Conservation (phyloP, 805 yeast genomes). For the Cyberlindnera meyerae region DNA sequence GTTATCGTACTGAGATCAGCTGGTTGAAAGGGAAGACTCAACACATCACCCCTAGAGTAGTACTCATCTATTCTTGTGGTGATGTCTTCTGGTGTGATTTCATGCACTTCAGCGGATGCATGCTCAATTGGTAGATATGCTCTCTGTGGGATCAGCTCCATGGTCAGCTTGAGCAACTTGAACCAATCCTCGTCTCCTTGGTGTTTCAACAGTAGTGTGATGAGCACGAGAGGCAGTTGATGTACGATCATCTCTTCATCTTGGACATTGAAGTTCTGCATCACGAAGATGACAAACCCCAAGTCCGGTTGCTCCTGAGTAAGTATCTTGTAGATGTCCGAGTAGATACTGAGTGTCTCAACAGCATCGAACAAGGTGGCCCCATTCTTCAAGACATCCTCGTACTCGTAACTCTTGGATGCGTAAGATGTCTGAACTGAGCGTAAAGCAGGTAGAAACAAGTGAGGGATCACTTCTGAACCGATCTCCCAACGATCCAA, state of each 20-base stretch:
- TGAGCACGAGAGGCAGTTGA: conserved; percentile 69
- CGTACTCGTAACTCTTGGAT: conserved; percentile 25
- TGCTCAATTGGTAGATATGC: conserved; percentile 54
- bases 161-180: conserved; percentile 35
- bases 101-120: conserved; percentile 25
- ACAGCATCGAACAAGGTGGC: conserved; percentile 78
- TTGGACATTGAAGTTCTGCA: conserved; percentile 62
- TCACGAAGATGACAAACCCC: conserved; percentile 51
- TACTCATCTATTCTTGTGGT: conserved; percentile 29
- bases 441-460: conserved; percentile 61
- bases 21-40: conserved; percentile 35
- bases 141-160: conserved; percentile 57
- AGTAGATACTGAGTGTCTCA: conserved; percentile 78
- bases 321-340: conserved; percentile 46
- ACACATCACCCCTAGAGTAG: conserved; percentile 29
- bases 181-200: conserved; percentile 30
- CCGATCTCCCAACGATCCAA: conserved; percentile 97
- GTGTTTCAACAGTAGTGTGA: conserved; percentile 37
- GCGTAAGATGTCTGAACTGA: conserved; percentile 35
- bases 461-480: conserved; percentile 58
- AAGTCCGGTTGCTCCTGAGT: conserved; percentile 29
- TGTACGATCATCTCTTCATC: conserved; percentile 82
- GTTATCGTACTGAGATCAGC: conserved; percentile 41
- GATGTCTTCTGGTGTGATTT: conserved; percentile 17
- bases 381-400: conserved; percentile 53